A percentile compares a stretch with the other conserved stretches of the same genome.
phyloP scores from a whole-genome alignment of 164 flowering plant genomes.

The Macadamia integrifolia region DNA sequence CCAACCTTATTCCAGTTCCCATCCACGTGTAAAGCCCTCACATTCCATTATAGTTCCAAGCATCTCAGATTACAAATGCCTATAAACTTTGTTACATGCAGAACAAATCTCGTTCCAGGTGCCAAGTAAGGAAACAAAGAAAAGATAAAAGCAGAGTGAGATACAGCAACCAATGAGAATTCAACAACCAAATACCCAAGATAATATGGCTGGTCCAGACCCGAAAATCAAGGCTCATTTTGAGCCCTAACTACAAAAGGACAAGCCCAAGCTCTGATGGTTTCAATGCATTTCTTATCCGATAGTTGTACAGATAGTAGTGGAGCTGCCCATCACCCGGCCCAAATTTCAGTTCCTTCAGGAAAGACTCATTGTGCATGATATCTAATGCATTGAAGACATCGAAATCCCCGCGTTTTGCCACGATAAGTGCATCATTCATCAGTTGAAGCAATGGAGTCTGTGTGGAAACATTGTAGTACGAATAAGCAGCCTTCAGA shows the following conservation, averaged over 20 bases:
- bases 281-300: constrained; percentile 32
- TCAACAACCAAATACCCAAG: not conserved
- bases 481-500: constrained; percentile 10
- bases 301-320: constrained; percentile 52
- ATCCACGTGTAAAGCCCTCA: too few species aligned
- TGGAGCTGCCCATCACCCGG: too few species aligned
- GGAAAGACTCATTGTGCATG: constrained; percentile 43
- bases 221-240: not conserved
- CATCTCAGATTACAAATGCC: too few species aligned
- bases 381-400: constrained; percentile 54
- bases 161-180: too few species aligned
- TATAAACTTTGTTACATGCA: too few species aligned
- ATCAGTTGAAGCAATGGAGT: constrained; percentile 52
- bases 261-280: constrained; percentile 56
- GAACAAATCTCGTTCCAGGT: too few species aligned
- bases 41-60: too few species aligned
- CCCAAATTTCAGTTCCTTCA: constrained; percentile 26
- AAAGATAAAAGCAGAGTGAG: too few species aligned
- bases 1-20: too few species aligned
- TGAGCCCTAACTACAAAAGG: constrained; percentile 30
- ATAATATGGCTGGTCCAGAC: not conserved
- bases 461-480: constrained; percentile 40
- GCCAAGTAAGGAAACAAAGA: too few species aligned
- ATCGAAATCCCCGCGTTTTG: constrained; percentile 40
- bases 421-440: constrained; percentile 51